Conservation (phyloP, 1,139 yeast species). For the Entelexis paramagnoliae region DNA sequence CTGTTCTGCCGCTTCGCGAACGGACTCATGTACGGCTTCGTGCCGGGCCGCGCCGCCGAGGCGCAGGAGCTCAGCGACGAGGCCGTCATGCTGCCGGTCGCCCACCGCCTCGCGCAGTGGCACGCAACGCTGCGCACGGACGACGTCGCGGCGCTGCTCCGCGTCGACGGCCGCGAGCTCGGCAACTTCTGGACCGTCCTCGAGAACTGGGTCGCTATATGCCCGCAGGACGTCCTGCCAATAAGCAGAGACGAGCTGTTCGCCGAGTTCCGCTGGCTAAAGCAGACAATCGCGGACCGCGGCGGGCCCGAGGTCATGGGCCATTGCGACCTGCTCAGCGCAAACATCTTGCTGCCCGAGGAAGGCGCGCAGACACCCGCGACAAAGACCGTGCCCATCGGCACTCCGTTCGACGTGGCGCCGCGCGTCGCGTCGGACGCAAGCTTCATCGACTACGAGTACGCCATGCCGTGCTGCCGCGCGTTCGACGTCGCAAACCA, state of each 20-base stretch:
- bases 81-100: conserved; percentile 46
- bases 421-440: conserved; percentile 29
- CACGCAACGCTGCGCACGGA: conserved; percentile 35
- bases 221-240: conserved; percentile 37
- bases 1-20: conserved; percentile 60
- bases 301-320: conserved; percentile 51
- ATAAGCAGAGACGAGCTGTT: conserved; percentile 30
- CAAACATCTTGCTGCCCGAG: conserved; percentile 57
- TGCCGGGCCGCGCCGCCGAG: conserved; percentile 55
- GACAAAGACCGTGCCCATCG: conserved; percentile 9
- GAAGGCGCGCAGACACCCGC: conserved; percentile 23
- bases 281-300: conserved; percentile 33
- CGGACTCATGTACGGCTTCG: conserved; percentile 63
- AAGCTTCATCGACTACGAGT: conserved; percentile 69
- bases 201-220: conserved; percentile 50
- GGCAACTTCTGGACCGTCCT: conserved; percentile 50
- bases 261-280: conserved; percentile 52
- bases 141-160: conserved; percentile 12
- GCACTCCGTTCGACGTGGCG: not conserved
- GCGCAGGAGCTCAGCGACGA: conserved; percentile 45
- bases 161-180: not conserved
- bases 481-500: conserved; percentile 82
- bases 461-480: conserved; percentile 68
- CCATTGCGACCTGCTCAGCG: conserved; percentile 64
- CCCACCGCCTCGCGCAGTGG: conserved; percentile 64